These are phyloP conservation scores for Oleoguttula mirabilis DNA, from an alignment of 495 filamentous ascomycete species.

Conservation along the genomic window DNA sequence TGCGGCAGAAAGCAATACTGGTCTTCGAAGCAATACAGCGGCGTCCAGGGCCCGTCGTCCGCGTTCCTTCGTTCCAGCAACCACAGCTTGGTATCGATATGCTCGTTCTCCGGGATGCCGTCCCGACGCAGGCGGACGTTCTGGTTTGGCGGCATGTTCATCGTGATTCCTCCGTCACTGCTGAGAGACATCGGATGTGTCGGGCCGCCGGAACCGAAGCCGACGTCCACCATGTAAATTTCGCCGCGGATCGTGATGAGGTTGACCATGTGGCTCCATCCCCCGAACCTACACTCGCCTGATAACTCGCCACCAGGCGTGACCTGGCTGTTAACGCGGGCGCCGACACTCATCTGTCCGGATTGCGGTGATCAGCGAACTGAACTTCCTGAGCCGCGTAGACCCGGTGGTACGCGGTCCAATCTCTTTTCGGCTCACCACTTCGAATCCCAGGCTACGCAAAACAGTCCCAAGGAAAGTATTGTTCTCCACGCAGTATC, in stretches of 20 bases:
- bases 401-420: no score
- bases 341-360: constrained; percentile 12
- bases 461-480: constrained; percentile 52
- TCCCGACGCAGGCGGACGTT: constrained; percentile 4
- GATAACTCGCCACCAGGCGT: constrained; percentile 31
- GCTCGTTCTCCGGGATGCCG: constrained; percentile 35
- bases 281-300: background rate
- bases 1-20: constrained; percentile 45
- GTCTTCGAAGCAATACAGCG: constrained; percentile 46
- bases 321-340: background rate
- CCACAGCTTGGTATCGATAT: constrained; percentile 41
- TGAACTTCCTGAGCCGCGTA: no score
- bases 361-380: no score
- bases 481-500: constrained; percentile 69
- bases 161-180: constrained; percentile 5
- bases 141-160: background rate
- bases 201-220: constrained; percentile 54
- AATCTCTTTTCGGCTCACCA: no score
- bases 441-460: constrained; percentile 46
- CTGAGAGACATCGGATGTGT: constrained; percentile 43
- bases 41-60: constrained; percentile 37
- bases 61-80: constrained; percentile 48
- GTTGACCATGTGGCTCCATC: constrained; percentile 57
- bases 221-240: constrained; percentile 55
- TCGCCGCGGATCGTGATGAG: constrained; percentile 43